A percentile compares a stretch with the other conserved stretches of the same genome.
phyloP scores from a whole-genome alignment of 2,329 filamentous ascomycete genomes.

The Elsinoe australis region DNA sequence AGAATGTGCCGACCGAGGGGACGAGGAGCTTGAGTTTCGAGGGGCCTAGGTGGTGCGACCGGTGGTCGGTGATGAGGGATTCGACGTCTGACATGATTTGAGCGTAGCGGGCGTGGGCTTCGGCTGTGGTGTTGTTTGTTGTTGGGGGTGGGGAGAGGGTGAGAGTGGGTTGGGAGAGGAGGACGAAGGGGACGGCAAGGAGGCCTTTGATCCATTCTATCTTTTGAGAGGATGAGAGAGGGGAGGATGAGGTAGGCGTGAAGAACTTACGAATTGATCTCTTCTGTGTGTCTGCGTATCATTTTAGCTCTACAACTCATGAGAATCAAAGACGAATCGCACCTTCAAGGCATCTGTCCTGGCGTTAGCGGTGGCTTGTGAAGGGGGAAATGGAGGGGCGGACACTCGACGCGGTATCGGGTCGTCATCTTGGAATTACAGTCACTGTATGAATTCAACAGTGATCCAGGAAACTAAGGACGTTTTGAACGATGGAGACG shows the following conservation, averaged over 20 bases:
- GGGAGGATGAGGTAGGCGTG: neutral
- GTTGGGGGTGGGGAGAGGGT: conserved; percentile 63
- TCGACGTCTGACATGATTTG: conserved; percentile 96
- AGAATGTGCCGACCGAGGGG: conserved; percentile 86
- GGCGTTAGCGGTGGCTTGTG: conserved; percentile 17
- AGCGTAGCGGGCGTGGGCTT: conserved; percentile 79
- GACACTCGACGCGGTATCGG: conserved; percentile 34
- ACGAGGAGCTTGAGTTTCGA: conserved; percentile 92
- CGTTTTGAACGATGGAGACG: no score
- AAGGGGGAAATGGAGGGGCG: neutral
- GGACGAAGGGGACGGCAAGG: conserved; percentile 88
- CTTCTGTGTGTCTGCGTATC: conserved; percentile 72
- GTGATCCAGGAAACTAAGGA: no score
- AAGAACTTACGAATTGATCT: conserved; percentile 72
- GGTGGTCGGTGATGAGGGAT: conserved; percentile 83
- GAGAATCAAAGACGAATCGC: conserved; percentile 23
- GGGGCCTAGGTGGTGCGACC: conserved; percentile 54
- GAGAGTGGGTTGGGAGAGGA: conserved; percentile 89
- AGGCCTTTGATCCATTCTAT: conserved; percentile 75
- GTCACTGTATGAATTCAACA: neutral
- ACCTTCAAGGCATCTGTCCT: conserved; percentile 57
- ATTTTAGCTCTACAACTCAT: conserved; percentile 7
- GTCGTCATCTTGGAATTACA: conserved; percentile 29
- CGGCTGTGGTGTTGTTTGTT: conserved; percentile 58
- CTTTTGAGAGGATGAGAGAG: conserved; percentile 18